Evolutionary conservation across 345 rosid species (phyloP), one percentile per base, ranked within the genome.

Genomic region (Abelmoschus esculentus): DNA sequence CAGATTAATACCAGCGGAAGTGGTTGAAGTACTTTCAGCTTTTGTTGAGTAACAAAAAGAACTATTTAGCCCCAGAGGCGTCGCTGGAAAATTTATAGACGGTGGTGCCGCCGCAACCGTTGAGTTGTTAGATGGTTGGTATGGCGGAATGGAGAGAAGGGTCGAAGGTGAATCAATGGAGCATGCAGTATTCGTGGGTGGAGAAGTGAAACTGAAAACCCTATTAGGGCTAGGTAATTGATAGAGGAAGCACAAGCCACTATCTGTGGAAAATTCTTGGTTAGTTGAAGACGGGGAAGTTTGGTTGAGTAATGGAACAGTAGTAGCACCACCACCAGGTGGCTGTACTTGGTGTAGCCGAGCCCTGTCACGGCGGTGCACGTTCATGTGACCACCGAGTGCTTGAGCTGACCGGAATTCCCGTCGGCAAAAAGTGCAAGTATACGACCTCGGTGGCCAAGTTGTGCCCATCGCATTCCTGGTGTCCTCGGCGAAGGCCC

Each of bases 321-420:
- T 19, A 7, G 61, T 15, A 22, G 52, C 19, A 3, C 55, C 53
- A 1, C 57, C 28, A 1, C 26, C 12, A 8, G 29, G 58, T 54
- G 70, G 81, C 31, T 76, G 83, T 3, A 84, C 56, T 73, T 87
- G 96, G 80, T 86, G 90, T 68, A 89, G 91, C 67, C 82, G 78
- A 57, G 96, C 90, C 0, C 97, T 89, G 83, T 95, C 97, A 2
- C 96, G 89, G 84, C 97, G 99, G 79, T 91, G 98, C 59, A 93
- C 93, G 32, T 93, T 93, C 98, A 93, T 93, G 85, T 93, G 98
- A 72, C 98, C 99, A 0, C 97, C 99, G 31, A 95, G 87, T 73
- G 96, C 99, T 82, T 95, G 99, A 58, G 99, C 96, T 3, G 97
- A 91, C 68, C 90, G 86, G 80, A 95, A 95, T 80, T 93, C 99